Evolutionary conservation across 83 land plant genomes (phyloP).

Genomic region (Thuja plicata): DNA sequence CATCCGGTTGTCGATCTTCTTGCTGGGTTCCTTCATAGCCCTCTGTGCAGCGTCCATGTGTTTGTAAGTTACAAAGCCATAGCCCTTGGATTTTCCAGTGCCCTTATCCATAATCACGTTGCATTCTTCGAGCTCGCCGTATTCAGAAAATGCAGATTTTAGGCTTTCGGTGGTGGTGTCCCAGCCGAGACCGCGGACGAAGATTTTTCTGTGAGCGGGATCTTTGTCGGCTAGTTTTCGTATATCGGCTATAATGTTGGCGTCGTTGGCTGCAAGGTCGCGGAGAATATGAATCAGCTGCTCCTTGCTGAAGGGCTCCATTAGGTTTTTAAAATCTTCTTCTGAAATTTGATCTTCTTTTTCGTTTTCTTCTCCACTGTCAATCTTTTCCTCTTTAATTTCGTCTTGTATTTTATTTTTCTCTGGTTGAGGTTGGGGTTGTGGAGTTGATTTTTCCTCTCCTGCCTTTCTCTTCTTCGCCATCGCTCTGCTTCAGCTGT

Average conservation of each 20-base stretch:
- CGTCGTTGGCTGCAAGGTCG: constrained; percentile 26
- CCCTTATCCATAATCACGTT: neutral
- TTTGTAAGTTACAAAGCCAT: constrained; percentile 60
- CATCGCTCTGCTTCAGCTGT: constrained; percentile 5
- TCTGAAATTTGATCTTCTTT: constrained; percentile 15
- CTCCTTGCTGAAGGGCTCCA: constrained; percentile 65
- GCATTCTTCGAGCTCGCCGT: constrained; percentile 1
- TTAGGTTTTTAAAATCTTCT: constrained; percentile 41
- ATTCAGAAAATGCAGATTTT: constrained; percentile 31
- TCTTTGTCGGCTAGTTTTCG: constrained; percentile 56
- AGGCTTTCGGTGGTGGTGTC: constrained; percentile 60
- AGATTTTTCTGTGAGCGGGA: constrained; percentile 65
- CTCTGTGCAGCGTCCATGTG: constrained; percentile 44
- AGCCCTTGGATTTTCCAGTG: constrained; percentile 10
- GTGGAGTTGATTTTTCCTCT: constrained; percentile 11
- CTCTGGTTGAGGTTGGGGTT: neutral
- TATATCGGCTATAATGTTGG: constrained; percentile 3
- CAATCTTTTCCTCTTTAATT: neutral
- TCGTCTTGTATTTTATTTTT: constrained; percentile 17
- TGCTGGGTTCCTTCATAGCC: constrained; percentile 67
- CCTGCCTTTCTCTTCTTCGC: constrained; percentile 23
- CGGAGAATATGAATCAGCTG: constrained; percentile 50
- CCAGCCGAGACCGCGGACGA: constrained; percentile 84
- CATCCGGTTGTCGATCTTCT: constrained; percentile 61
- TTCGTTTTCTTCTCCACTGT: neutral